Percentiles rank a stretch among this genome's conserved stretches.
phyloP scores from a whole-genome alignment of 1,139 yeast genomes.

The Debaryomyces nepalensis region DNA sequence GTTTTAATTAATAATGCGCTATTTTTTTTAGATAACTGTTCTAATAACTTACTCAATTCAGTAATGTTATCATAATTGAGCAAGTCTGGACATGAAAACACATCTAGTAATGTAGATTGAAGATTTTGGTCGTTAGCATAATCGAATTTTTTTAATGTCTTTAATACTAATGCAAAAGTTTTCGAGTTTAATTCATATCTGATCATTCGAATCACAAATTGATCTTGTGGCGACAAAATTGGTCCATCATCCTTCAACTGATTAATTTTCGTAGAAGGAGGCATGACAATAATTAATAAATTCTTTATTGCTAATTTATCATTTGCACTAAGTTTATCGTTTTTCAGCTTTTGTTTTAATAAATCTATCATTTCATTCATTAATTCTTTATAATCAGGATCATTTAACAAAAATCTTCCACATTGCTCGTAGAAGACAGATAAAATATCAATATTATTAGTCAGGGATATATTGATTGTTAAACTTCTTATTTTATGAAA shows the following conservation, averaged over 20 bases:
- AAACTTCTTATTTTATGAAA: conserved; percentile 72
- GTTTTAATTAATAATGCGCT: conserved; percentile 46
- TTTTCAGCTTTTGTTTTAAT: conserved; percentile 55
- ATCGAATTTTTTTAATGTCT: conserved; percentile 50
- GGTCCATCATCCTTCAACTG: conserved; percentile 24
- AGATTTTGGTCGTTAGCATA: conserved; percentile 48
- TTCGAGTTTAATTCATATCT: conserved; percentile 52
- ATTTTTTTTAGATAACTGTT: conserved; percentile 38
- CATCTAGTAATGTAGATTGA: conserved; percentile 45
- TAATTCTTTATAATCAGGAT: conserved; percentile 60
- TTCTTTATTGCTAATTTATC: conserved; percentile 65
- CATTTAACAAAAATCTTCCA: conserved; percentile 69
- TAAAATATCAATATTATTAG: conserved; percentile 67
- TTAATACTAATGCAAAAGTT: conserved; percentile 39
- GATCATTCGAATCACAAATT: conserved; percentile 55
- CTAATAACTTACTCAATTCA: conserved; percentile 54
- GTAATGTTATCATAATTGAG: conserved; percentile 61
- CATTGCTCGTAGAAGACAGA: conserved; percentile 72
- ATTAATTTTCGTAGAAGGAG: conserved; percentile 48
- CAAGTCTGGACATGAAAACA: conserved; percentile 66
- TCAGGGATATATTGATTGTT: conserved; percentile 53
- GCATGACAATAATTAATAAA: conserved; percentile 62
- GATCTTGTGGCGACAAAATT: conserved; percentile 44
- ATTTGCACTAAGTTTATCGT: conserved; percentile 54
- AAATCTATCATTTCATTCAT: conserved; percentile 69